Percentiles rank a stretch among this genome's conserved stretches.
Evolutionary conservation across 2,329 filamentous ascomycete genomes (phyloP).

Genomic region (Orbilia blumenaviensis): DNA sequence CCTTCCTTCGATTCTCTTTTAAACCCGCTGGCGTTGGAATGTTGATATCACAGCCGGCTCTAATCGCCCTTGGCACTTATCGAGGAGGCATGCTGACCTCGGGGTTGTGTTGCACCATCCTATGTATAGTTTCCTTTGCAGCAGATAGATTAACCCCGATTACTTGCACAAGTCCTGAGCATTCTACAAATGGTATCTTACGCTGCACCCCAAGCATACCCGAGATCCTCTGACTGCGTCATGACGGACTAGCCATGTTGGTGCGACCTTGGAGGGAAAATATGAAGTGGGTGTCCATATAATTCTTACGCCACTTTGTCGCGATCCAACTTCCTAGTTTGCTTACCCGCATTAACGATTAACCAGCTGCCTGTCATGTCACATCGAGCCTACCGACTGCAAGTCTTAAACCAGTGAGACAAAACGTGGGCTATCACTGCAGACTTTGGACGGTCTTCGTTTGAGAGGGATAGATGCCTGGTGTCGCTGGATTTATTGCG

Average conservation of each 20-base stretch:
- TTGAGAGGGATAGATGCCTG: background rate
- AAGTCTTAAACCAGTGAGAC: conserved; percentile 30
- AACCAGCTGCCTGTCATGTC: conserved; percentile 51
- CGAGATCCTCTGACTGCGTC: conserved; percentile 38
- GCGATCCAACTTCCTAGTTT: conserved; percentile 53
- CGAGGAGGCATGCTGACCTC: conserved; percentile 15
- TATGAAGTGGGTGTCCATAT: conserved; percentile 27
- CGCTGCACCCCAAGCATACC: conserved; percentile 19
- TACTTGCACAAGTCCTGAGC: conserved; percentile 18
- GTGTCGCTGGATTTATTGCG: too few relatives aligned
- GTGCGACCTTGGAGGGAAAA: conserved; percentile 14
- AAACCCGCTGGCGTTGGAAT: conserved; percentile 24
- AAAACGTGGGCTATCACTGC: conserved; percentile 8
- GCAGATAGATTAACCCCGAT: conserved; percentile 16
- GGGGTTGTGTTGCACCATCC: conserved; percentile 38
- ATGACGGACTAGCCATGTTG: conserved; percentile 16
- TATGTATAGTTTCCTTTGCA: conserved; percentile 46
- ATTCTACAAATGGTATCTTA: conserved; percentile 13
- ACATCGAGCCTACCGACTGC: conserved; percentile 15
- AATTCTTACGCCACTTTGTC: conserved; percentile 52
- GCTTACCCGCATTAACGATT: conserved; percentile 47
- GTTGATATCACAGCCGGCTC: background rate
- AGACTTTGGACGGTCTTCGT: background rate
- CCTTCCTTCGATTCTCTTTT: background rate
- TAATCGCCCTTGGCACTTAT: background rate